Evolutionary conservation across 2,329 filamentous ascomycete genomes (phyloP).

Genomic region (Colletotrichum caudatum): DNA sequence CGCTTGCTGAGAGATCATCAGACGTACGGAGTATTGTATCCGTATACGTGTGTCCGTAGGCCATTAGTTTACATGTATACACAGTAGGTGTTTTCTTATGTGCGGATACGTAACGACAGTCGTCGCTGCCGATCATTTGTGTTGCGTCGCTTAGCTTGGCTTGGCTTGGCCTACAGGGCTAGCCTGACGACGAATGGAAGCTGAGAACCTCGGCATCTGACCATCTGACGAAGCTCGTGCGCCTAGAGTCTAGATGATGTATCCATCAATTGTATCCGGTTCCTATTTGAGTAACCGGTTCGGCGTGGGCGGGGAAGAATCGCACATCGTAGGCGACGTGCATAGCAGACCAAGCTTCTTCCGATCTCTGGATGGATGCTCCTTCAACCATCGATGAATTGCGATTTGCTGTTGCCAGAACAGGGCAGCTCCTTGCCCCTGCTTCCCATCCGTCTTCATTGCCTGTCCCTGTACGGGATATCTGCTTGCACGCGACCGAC

Average conservation of each 20-base stretch:
- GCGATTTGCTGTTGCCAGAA: conserved; percentile 26
- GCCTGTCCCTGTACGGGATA: conserved; percentile 14
- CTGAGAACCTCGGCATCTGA: conserved; percentile 38
- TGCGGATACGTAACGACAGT: not conserved
- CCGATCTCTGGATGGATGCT: not conserved
- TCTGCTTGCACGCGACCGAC: conserved; percentile 2
- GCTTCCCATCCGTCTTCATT: not conserved
- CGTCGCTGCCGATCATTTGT: conserved; percentile 16
- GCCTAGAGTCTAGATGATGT: not conserved
- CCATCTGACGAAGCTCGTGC: conserved; percentile 40
- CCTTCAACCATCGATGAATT: conserved; percentile 22
- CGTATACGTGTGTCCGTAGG: too few species aligned
- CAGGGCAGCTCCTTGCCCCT: conserved; percentile 19
- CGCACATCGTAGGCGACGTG: not conserved
- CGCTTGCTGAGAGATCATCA: not conserved
- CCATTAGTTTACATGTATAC: too few species aligned
- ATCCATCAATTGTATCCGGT: not conserved
- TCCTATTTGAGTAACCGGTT: conserved; percentile 13
- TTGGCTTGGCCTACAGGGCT: not conserved
- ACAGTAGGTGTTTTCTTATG: too few species aligned
- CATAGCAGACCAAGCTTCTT: not conserved
- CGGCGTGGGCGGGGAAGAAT: conserved; percentile 9
- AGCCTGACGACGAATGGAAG: conserved; percentile 5
- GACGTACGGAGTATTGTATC: not conserved
- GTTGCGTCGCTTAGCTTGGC: conserved; percentile 32